Evolutionary conservation across 306 rosid genomes (phyloP).

Genomic region (Begonia masoniana): DNA sequence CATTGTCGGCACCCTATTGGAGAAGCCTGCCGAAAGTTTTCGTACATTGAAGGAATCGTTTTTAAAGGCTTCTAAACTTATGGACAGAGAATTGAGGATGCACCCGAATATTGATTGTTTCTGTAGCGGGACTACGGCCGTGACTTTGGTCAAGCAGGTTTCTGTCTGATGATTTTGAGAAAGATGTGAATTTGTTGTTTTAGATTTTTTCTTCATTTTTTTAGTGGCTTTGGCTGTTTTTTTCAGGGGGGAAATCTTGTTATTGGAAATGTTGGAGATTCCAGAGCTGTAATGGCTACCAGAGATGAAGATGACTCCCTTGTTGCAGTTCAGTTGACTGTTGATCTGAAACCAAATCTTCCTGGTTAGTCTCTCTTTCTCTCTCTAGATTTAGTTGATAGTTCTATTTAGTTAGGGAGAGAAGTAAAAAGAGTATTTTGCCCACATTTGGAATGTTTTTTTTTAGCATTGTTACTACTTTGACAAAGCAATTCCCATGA

Average conservation of each 20-base stretch:
- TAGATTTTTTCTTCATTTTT: too few relatives aligned
- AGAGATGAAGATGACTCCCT: constrained; percentile 60
- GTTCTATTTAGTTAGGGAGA: too few relatives aligned
- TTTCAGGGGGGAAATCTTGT: constrained; percentile 73
- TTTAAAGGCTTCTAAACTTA: constrained; percentile 70
- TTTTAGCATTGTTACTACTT: too few relatives aligned
- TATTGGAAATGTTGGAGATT: constrained; percentile 88
- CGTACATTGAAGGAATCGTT: constrained; percentile 69
- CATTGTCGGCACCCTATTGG: constrained; percentile 42
- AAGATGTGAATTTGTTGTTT: too few relatives aligned
- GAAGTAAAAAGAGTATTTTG: too few relatives aligned
- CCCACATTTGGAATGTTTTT: too few relatives aligned
- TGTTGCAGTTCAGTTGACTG: constrained; percentile 79
- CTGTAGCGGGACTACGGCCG: constrained; percentile 98
- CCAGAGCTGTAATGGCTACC: constrained; percentile 85
- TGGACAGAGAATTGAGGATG: constrained; percentile 80
- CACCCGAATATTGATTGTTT: constrained; percentile 67
- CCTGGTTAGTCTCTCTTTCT: constrained; percentile 44
- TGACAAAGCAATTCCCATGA: too few relatives aligned
- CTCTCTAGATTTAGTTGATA: too few relatives aligned
- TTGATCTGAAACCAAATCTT: constrained; percentile 96
- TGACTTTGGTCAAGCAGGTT: constrained; percentile 87
- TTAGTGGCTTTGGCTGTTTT: constrained; percentile 1
- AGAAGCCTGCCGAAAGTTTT: constrained; percentile 61
- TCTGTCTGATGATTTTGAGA: background rate